phyloP scores from a whole-genome alignment of 2,329 filamentous ascomycete species.

The Claviceps arundinis region DNA sequence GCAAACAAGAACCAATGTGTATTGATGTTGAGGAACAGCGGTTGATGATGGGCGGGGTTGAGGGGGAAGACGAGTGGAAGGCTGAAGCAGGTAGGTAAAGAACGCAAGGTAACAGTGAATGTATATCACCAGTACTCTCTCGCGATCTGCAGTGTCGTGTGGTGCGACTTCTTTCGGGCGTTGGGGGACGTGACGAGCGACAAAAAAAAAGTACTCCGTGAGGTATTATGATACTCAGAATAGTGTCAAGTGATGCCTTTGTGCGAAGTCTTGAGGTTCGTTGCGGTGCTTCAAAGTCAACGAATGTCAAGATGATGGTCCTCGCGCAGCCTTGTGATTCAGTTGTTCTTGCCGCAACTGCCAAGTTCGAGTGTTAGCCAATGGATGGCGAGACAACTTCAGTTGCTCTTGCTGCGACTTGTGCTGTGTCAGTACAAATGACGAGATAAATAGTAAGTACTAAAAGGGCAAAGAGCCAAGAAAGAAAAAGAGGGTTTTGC shows the following conservation, averaged over 20 bases:
- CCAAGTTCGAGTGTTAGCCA: too few species aligned
- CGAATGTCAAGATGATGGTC: too few species aligned
- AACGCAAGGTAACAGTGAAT: background rate
- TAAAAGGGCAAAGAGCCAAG: background rate
- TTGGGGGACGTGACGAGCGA: background rate
- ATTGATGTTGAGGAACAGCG: background rate
- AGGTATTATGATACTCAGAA: background rate
- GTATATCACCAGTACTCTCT: background rate
- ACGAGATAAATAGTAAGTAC: background rate
- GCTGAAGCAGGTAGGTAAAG: background rate
- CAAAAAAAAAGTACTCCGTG: background rate
- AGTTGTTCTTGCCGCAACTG: too few species aligned
- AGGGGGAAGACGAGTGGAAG: background rate
- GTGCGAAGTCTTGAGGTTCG: background rate
- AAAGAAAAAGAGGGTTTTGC: background rate
- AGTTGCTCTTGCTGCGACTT: background rate
- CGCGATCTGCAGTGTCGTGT: background rate
- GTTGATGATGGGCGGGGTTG: background rate
- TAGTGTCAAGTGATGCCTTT: background rate
- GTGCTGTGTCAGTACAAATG: background rate
- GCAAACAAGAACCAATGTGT: background rate
- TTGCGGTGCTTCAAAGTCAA: background rate
- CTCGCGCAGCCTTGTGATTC: too few species aligned
- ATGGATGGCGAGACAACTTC: too few species aligned
- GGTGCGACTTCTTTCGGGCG: background rate